Evolutionary conservation across 2,329 filamentous ascomycete species (phyloP), one percentile per base, ranked within the genome.

Genomic region (Xylariales sp.): DNA sequence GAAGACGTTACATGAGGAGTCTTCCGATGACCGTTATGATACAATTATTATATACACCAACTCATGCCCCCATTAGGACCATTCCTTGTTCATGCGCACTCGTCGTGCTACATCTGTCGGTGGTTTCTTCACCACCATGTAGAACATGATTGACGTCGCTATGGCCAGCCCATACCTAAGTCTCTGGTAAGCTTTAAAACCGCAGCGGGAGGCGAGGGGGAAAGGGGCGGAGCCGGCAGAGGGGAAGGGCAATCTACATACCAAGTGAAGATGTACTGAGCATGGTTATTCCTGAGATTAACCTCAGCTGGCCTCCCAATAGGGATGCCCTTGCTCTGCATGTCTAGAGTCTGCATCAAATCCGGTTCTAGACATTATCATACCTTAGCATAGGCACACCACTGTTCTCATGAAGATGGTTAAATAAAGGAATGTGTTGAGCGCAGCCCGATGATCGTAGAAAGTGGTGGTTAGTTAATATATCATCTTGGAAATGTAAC

Each of bases 191-290:
- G 17, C 38, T 50, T 28, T 48, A 46, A 18, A 33, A 34, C 29
- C 28, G 12, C 13, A 13, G 33, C 23, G 38, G 19, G 29, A 33
- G 7, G 12, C 29, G 36, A 2, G 13, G 29, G 25, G 16, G 24
- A 25, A 14, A 29, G 25, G 23, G 15, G 29, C 25, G 28, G 25
- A 18, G 23, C 23, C n/a, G 43, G 38, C 23, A 5, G 8, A 14
- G 29, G 18, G 11, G 23, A 19, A 27, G 24, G 39, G 65, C 81
- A n/a, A n/a, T n/a, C n/a, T n/a, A n/a, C n/a, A 56, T 78, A 97
- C 93, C 93, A 98, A 49, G 93, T 98, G 62, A 96, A 93, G 51
- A 98, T 98, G 64, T 98, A 98, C 70, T 97, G 93, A 47, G 88
- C 82, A 64, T 98, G 93, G 65, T 95, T 97, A 60, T 98, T 98